Conservation (phyloP, 2,329 filamentous ascomycete genomes). For the Aspergillus sp. region DNA sequence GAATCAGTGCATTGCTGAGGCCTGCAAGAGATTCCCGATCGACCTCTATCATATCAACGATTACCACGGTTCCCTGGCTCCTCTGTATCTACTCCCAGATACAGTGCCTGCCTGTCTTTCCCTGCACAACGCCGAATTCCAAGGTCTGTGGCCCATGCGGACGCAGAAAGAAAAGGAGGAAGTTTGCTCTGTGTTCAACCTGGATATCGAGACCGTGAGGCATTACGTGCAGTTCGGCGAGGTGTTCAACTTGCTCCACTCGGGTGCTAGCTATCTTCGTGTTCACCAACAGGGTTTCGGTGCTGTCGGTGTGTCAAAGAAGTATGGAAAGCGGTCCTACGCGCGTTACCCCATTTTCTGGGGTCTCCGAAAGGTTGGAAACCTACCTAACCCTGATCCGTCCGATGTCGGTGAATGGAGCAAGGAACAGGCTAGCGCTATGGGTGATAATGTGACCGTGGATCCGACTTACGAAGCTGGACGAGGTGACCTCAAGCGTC, state of each 20-base stretch:
- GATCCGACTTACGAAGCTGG: conserved; percentile 57
- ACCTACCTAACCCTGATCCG: conserved; percentile 65
- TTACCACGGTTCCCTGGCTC: conserved; percentile 63
- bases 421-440: conserved; percentile 56
- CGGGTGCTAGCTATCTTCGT: conserved; percentile 64
- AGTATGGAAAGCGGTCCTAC: conserved; percentile 66
- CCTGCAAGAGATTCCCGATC: conserved; percentile 63
- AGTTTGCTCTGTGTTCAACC: conserved; percentile 65
- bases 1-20: conserved; percentile 68
- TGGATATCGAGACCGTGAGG: conserved; percentile 56
- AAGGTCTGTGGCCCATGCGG: conserved; percentile 67
- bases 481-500: conserved; percentile 55
- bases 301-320: conserved; percentile 66
- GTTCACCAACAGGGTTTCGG: conserved; percentile 69
- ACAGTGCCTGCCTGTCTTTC: conserved; percentile 64
- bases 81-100: conserved; percentile 63
- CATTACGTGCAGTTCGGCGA: conserved; percentile 68
- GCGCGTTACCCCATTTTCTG: conserved; percentile 69
- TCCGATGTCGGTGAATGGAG: conserved; percentile 56
- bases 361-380: conserved; percentile 63
- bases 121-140: conserved; percentile 68
- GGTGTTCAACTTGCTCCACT: conserved; percentile 67
- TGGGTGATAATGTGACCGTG: conserved; percentile 52
- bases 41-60: conserved; percentile 68
- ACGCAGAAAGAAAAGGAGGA: conserved; percentile 61